Percentiles rank a stretch among this genome's conserved stretches.
These are phyloP conservation scores for Coemansia sp. DNA, from an alignment of 192 early-diverging fungal genomes.

Conservation along the genomic window DNA sequence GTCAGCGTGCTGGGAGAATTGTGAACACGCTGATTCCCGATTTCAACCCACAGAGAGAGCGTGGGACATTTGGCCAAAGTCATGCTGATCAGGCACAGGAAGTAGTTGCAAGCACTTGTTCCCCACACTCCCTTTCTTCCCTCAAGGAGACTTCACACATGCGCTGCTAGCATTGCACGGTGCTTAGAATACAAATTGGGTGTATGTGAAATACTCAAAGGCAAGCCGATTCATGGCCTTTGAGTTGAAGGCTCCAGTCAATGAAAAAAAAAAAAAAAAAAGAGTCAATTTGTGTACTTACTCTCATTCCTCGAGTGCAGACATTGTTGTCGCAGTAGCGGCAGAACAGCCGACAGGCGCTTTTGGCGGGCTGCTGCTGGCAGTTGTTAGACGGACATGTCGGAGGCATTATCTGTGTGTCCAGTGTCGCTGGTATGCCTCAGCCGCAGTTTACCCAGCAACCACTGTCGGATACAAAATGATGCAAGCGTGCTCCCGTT, in stretches of 20 bases:
- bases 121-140: not conserved
- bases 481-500: not conserved
- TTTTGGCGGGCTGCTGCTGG: conserved; percentile 51
- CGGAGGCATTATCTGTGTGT: conserved; percentile 24
- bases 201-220: not conserved
- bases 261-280: too few species aligned
- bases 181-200: not conserved
- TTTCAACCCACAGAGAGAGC: not conserved
- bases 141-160: not conserved
- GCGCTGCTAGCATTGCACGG: not conserved
- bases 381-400: conserved; percentile 47
- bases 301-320: conserved; percentile 73
- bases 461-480: not conserved
- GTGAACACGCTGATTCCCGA: not conserved
- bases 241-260: not conserved
- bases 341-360: conserved; percentile 65
- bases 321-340: conserved; percentile 63
- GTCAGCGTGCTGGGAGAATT: not conserved
- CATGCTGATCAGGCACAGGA: not conserved
- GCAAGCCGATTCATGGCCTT: not conserved
- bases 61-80: not conserved
- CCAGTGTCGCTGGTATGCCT: not conserved
- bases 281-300: conserved; percentile 24
- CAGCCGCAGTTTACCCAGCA: not conserved
- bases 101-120: not conserved